These are phyloP conservation scores for Aspergillus fumigatiaffinis DNA, from an alignment of 2,329 filamentous ascomycete genomes.

Conservation along the genomic window DNA sequence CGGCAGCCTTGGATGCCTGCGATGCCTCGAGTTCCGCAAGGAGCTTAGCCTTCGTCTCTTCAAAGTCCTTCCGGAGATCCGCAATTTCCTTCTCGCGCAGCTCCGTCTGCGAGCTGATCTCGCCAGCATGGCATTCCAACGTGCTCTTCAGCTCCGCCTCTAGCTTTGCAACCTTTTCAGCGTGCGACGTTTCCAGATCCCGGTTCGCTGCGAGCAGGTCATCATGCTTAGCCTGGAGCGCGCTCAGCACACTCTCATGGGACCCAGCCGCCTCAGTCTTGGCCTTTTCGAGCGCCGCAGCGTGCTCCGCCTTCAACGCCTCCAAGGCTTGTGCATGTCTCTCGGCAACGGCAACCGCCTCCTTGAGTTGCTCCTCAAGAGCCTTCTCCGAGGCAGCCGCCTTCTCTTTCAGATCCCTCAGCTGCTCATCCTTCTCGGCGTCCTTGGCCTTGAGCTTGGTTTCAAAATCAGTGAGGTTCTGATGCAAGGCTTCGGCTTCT, in stretches of 20 bases:
- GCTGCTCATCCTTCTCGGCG: constrained; percentile 29
- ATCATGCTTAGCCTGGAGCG: constrained; percentile 34
- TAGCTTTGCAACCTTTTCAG: constrained; percentile 27
- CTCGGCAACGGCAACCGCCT: constrained; percentile 27
- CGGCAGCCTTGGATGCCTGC: constrained; percentile 30
- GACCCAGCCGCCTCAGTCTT: constrained; percentile 28
- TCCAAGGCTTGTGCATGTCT: constrained; percentile 32
- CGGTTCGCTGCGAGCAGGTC: constrained; percentile 25
- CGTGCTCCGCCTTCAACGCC: constrained; percentile 32
- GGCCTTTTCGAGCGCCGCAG: constrained; percentile 31
- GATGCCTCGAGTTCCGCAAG: constrained; percentile 36
- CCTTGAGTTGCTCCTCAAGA: constrained; percentile 32
- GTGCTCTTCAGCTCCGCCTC: constrained; percentile 20
- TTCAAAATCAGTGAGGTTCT: constrained; percentile 34
- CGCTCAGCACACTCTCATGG: constrained; percentile 25
- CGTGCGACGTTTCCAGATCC: constrained; percentile 30
- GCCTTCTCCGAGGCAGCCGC: constrained; percentile 30
- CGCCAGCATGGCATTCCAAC: constrained; percentile 21
- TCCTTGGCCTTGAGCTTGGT: constrained; percentile 36
- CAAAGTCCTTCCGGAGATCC: constrained; percentile 33
- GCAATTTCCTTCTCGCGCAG: constrained; percentile 28
- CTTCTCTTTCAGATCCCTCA: constrained; percentile 33
- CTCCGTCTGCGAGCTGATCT: constrained; percentile 28
- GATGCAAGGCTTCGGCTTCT: constrained; percentile 36
- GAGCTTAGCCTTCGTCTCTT: constrained; percentile 30